Conservation (phyloP, 176 grass and related monocot genomes). For the Cymbopogon citratus region DNA sequence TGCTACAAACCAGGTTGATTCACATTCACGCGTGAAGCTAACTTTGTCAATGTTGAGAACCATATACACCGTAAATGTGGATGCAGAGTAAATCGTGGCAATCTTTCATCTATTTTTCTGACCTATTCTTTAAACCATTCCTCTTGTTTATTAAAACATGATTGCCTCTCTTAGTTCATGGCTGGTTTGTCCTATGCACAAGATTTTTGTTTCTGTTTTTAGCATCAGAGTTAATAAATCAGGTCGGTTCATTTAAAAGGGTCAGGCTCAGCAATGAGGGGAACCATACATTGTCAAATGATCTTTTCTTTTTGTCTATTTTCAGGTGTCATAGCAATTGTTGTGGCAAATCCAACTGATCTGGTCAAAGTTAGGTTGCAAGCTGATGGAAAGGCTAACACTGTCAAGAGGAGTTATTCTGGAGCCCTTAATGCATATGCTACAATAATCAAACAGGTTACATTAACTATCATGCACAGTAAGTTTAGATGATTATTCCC, state of each 20-base stretch:
- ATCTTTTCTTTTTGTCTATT: neutral
- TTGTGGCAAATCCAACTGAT: conserved; percentile 87
- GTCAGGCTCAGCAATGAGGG: neutral
- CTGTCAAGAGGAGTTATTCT: conserved; percentile 81
- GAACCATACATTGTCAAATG: neutral
- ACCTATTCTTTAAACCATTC: neutral
- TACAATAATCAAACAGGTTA: conserved; percentile 81
- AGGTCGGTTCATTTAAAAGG: neutral
- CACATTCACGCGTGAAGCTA: neutral
- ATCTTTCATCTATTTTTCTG: neutral
- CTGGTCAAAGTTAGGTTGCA: conserved; percentile 93
- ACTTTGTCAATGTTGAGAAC: neutral
- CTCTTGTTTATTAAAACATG: neutral
- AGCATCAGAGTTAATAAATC: neutral
- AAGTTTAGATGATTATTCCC: conserved; percentile 16
- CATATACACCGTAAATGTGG: neutral
- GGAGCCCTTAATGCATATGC: conserved; percentile 89
- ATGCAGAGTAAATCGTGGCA: neutral
- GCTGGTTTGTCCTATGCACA: neutral
- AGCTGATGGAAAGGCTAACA: conserved; percentile 75
- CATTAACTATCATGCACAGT: neutral
- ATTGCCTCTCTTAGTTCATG: neutral
- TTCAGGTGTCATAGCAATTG: conserved; percentile 67
- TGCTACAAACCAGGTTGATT: neutral
- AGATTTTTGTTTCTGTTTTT: neutral